Percentiles rank a stretch among this genome's conserved stretches.
Conservation (phyloP, 768 basidiomycete genomes). For the Strobilomyces echinocephalus region DNA sequence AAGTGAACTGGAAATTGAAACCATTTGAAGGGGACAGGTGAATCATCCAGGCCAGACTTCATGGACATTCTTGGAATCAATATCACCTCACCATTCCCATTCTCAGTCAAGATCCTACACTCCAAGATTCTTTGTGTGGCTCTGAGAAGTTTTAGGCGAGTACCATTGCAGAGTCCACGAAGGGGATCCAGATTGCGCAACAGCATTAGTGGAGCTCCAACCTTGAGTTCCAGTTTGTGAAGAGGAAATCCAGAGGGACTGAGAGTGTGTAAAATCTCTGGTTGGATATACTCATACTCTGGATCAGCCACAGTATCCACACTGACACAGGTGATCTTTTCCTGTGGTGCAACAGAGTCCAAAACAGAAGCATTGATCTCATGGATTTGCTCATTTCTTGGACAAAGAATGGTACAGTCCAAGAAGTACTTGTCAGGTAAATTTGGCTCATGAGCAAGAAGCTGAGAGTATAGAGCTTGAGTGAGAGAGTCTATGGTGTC, state of each 20-base stretch:
- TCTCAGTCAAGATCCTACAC: not conserved
- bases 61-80: constrained; percentile 31
- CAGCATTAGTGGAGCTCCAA: not conserved
- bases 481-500: not conserved
- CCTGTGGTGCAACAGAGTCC: not conserved
- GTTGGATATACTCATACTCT: not conserved
- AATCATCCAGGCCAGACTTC: constrained; percentile 12
- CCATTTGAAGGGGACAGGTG: constrained; percentile 19
- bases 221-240: not conserved
- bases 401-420: not conserved
- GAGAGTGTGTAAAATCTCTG: not conserved
- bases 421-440: not conserved
- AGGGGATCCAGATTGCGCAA: not conserved
- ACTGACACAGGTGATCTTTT: not conserved
- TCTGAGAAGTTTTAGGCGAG: not conserved
- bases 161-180: not conserved
- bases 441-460: not conserved
- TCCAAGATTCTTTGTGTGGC: not conserved
- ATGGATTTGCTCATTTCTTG: not conserved
- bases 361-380: not conserved
- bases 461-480: not conserved
- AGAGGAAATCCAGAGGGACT: not conserved
- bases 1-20: constrained; percentile 33
- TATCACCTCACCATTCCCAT: not conserved
- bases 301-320: not conserved